Percentiles rank a stretch among this genome's conserved stretches.
phyloP scores from a whole-genome alignment of 257 asterid species.

The Osmanthus fragrans region DNA sequence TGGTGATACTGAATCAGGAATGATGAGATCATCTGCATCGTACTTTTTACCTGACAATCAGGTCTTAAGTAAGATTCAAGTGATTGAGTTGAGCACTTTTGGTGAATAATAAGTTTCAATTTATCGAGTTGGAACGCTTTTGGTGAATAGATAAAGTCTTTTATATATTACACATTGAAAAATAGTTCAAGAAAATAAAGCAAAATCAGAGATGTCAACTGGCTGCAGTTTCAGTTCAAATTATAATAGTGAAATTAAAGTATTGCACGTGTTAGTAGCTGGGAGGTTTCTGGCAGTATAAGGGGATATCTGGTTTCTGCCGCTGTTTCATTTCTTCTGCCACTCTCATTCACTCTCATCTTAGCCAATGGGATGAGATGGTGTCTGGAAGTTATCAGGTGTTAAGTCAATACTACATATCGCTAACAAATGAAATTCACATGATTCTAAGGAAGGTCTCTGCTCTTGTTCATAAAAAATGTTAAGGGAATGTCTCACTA shows the following conservation, averaged over 20 bases:
- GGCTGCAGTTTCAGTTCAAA: not conserved
- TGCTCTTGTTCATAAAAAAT: not conserved
- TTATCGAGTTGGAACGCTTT: too few species aligned
- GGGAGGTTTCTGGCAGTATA: slow-evolving; percentile 1
- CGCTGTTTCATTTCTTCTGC: not conserved
- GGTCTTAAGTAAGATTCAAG: slow-evolving; percentile 5
- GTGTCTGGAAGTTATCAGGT: not conserved
- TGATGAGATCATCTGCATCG: not conserved
- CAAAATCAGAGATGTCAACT: not conserved
- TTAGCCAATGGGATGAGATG: not conserved
- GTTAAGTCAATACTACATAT: slow-evolving; percentile 11
- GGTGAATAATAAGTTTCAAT: too few species aligned
- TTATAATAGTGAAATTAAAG: not conserved
- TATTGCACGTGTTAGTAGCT: not conserved
- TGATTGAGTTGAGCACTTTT: not conserved
- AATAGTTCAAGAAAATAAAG: not conserved
- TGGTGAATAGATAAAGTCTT: not conserved
- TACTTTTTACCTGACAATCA: not conserved
- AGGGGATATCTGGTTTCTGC: not conserved
- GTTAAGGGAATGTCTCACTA: not conserved
- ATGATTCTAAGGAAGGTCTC: not conserved
- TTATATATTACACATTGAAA: not conserved
- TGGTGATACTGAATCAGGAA: not conserved
- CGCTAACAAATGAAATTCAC: not conserved
- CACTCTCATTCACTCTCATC: not conserved